Evolutionary conservation across 179 eudicot species (phyloP).

Genomic region (Camellia oleifera): DNA sequence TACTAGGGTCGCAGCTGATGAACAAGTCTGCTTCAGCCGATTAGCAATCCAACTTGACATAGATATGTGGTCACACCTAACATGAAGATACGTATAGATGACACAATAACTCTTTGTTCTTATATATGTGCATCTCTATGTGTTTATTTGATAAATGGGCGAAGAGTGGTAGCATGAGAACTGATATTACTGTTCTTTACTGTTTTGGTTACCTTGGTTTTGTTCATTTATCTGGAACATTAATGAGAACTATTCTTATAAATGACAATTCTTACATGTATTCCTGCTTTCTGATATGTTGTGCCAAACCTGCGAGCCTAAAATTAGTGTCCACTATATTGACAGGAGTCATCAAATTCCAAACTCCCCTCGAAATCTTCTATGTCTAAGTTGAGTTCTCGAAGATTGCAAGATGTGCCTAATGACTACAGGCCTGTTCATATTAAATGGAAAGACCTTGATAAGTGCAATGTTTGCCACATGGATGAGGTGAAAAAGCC

Average conservation of each 20-base stretch:
- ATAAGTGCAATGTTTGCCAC: conserved; percentile 91
- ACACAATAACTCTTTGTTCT: too few species aligned
- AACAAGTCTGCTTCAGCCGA: too few species aligned
- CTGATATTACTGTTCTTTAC: background rate
- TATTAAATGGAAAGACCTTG: conserved; percentile 90
- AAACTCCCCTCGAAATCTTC: conserved; percentile 33
- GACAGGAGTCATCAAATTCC: conserved; percentile 54
- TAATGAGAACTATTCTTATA: background rate
- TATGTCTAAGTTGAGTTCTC: conserved; percentile 31
- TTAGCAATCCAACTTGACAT: too few species aligned
- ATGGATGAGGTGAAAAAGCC: conserved; percentile 81
- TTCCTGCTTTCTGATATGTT: background rate
- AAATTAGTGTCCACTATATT: conserved; percentile 20
- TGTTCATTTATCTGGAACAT: background rate
- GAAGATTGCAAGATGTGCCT: conserved; percentile 37
- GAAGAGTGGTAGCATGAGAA: background rate
- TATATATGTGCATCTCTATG: too few species aligned
- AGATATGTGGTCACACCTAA: too few species aligned
- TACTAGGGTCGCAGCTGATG: too few species aligned
- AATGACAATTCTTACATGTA: background rate
- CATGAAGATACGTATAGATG: too few species aligned
- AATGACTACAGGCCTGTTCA: conserved; percentile 61
- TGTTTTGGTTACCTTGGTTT: conserved; percentile 9
- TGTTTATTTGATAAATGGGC: background rate
- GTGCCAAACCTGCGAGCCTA: background rate